Base-by-base conservation (phyloP, 768 basidiomycete genomes). In the Clitopilus passeckerianus region DNA sequence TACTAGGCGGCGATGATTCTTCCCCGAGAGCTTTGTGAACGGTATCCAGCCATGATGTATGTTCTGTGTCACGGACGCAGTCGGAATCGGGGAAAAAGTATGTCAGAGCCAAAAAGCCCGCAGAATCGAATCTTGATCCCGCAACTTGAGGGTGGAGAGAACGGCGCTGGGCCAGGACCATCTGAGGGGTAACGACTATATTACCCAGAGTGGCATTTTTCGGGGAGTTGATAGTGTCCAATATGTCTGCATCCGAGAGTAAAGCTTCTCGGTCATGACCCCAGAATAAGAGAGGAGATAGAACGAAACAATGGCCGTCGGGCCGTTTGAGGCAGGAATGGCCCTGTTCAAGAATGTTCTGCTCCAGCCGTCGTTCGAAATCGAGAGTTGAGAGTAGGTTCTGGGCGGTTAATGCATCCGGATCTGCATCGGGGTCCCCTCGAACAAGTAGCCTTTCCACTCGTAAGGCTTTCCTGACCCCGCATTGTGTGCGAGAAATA, bases 281-380 rank as follows among this genome's bases (percentile, higher is more conserved):
- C 92, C 91, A 93, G 68, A 90, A 93, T 7, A 81, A 80, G 27
- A 89, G 74, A 5, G 92, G 92, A 27, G 88, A 90, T 60, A 91
- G 70, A 33, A 86, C 82, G 55, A 93, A 78, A 70, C 92, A 94
- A 58, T 75, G 72, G 14, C 80, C 83, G 43, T 79, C 74, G 2
- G 74, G 67, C 24, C 74, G 74, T 62, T 78, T 80, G 15, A 91
- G 75, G 67, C 91, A 92, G 27, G 80, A 72, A 1, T 80, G 67
- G 23, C 73, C 66, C 1, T 72, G 71, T 15, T 73, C 72, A 10
- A 75, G 73, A 20, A 75, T 64, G 46, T 83, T 63, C 35, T 72
- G 63, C 59, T 81, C 77, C 18, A 87, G 71, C 27, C 86, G 83
- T 9, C 65, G 75, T 71, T 93, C 89, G 24, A 94, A 77, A 23